Conservation (phyloP, 257 asterid species). For the Gynochthodes officinalis region DNA sequence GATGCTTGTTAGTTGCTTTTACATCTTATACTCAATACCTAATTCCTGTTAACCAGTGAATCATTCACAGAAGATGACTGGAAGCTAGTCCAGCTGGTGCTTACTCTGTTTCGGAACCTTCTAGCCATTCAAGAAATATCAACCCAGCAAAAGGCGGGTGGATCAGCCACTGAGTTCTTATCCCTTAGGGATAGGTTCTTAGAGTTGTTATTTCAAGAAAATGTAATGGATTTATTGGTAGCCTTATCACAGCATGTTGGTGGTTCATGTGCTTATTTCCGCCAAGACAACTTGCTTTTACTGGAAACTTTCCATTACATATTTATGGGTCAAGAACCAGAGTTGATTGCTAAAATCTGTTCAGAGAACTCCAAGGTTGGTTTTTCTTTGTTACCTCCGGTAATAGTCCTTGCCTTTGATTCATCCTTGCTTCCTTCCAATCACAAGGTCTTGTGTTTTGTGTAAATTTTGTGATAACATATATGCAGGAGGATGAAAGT, state of each 20-base stretch:
- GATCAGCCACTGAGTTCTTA: conserved; percentile 61
- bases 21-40: conserved; percentile 17
- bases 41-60: conserved; percentile 51
- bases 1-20: not conserved
- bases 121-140: conserved; percentile 90
- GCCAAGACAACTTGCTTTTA: conserved; percentile 87
- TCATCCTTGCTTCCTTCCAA: not conserved
- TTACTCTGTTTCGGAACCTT: conserved; percentile 78
- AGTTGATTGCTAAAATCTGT: conserved; percentile 58
- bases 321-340: conserved; percentile 90
- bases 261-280: conserved; percentile 62
- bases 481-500: conserved; percentile 56
- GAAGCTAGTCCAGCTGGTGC: conserved; percentile 92
- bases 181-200: conserved; percentile 74
- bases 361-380: conserved; percentile 66
- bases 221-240: conserved; percentile 85
- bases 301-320: conserved; percentile 70
- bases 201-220: conserved; percentile 72
- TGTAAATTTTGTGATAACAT: not conserved
- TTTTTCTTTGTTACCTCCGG: conserved; percentile 1
- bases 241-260: conserved; percentile 79
- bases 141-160: conserved; percentile 72
- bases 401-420: not conserved
- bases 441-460: not conserved
- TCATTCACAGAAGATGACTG: conserved; percentile 91